Evolutionary conservation across 176 grass and related monocot genomes (phyloP).

Genomic region (Miscanthus lutarioriparius): DNA sequence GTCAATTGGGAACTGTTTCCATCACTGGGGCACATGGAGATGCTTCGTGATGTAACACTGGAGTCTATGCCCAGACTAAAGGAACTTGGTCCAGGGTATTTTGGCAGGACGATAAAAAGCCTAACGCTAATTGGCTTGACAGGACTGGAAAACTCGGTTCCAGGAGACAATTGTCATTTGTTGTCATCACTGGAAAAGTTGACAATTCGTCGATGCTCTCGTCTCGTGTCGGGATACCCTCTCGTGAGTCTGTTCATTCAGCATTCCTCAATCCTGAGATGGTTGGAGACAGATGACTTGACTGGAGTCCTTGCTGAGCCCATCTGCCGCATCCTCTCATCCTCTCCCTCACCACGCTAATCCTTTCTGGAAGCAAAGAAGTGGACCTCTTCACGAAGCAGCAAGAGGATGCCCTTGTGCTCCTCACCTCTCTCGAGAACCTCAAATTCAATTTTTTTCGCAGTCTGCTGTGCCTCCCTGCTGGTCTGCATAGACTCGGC

Average conservation of each 20-base stretch:
- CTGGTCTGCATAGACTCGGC: background rate
- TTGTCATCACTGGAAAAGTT: background rate
- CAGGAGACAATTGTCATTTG: background rate
- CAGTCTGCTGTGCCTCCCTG: background rate
- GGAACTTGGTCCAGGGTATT: no score
- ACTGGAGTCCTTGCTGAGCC: background rate
- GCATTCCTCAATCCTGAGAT: background rate
- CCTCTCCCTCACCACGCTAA: background rate
- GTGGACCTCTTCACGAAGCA: background rate
- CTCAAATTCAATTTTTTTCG: background rate
- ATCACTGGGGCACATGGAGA: no score
- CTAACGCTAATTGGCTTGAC: background rate
- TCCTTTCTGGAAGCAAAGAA: rapidly evolving
- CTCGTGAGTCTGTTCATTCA: background rate
- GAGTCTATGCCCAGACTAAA: no score
- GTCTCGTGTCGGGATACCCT: background rate
- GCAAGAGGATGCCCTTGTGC: background rate
- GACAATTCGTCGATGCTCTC: background rate
- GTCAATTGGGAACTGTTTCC: no score
- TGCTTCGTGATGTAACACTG: no score
- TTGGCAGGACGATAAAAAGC: background rate
- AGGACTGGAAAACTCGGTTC: background rate
- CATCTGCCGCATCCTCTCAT: background rate
- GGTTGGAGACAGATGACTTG: background rate
- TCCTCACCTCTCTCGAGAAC: background rate